Evolutionary conservation across 148 eudicot genomes (phyloP).

Genomic region (Pouteria glomerata): DNA sequence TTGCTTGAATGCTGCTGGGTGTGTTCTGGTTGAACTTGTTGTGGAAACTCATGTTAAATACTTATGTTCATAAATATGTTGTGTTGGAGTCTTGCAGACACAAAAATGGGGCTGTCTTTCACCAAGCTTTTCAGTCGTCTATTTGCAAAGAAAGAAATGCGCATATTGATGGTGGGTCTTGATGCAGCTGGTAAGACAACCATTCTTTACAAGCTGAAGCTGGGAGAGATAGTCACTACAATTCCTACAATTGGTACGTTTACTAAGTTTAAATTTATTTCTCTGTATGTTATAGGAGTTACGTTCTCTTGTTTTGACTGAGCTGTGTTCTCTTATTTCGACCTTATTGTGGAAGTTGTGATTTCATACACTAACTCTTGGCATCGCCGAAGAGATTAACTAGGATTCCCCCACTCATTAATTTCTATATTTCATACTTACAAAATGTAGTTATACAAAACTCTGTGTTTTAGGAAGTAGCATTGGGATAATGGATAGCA

Average conservation of each 20-base stretch:
- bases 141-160: conserved; percentile 71
- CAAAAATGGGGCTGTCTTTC: conserved; percentile 64
- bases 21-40: neutral
- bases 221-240: conserved; percentile 75
- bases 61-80: neutral
- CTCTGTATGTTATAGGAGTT: neutral
- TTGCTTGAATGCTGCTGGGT: neutral
- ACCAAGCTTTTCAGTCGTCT: conserved; percentile 65
- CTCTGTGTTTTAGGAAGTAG: neutral
- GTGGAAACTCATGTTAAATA: neutral
- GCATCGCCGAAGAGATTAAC: neutral
- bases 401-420: too few relatives aligned
- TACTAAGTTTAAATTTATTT: neutral
- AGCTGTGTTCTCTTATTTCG: neutral
- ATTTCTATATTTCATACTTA: neutral
- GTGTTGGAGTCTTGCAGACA: conserved; percentile 14
- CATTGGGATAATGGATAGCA: neutral
- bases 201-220: conserved; percentile 69
- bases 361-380: neutral
- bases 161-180: conserved; percentile 74
- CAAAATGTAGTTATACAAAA: neutral
- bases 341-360: neutral
- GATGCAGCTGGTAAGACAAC: conserved; percentile 85
- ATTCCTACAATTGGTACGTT: conserved; percentile 71
- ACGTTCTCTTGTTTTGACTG: too few relatives aligned